Conservation (phyloP, 768 basidiomycete genomes). For the Panellus pusillus region DNA sequence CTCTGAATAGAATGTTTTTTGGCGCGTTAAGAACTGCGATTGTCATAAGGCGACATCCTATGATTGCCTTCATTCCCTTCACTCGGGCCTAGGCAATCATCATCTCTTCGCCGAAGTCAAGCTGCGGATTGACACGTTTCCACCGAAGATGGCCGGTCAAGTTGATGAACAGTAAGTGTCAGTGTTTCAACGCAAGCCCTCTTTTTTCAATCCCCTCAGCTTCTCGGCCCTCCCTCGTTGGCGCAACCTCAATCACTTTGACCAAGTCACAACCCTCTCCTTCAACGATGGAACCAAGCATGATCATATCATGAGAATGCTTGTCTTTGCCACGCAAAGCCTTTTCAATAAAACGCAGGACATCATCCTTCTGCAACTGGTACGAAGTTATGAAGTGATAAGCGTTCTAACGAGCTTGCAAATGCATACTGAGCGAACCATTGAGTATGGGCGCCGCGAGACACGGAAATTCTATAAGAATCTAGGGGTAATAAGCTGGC, state of each 20-base stretch:
- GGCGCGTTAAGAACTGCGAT: conserved; percentile 34
- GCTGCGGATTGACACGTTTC: conserved; percentile 18
- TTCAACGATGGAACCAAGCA: conserved; percentile 38
- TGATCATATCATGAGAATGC: conserved; percentile 33
- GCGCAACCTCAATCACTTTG: conserved; percentile 34
- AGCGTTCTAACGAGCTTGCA: conserved; percentile 31
- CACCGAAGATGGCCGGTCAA: conserved; percentile 8
- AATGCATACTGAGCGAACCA: conserved; percentile 31
- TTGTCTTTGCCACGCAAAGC: conserved; percentile 29
- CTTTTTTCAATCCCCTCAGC: conserved; percentile 24
- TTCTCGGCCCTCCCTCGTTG: conserved; percentile 31
- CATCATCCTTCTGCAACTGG: conserved; percentile 27
- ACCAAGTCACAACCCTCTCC: conserved; percentile 20
- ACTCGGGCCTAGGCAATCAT: conserved; percentile 9
- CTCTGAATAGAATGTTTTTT: conserved; percentile 42
- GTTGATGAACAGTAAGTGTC: conserved; percentile 28
- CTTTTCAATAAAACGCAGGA: conserved; percentile 22
- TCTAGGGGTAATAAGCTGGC: conserved; percentile 22
- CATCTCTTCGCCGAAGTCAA: conserved; percentile 32
- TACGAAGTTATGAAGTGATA: conserved; percentile 32
- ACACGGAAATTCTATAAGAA: conserved; percentile 16
- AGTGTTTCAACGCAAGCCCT: neutral
- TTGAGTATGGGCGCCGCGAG: conserved; percentile 22
- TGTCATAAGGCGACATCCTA: conserved; percentile 34
- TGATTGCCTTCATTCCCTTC: conserved; percentile 38